phyloP scores from a whole-genome alignment of 352 stramenopile genomes.

The Pythium dissotocum region DNA sequence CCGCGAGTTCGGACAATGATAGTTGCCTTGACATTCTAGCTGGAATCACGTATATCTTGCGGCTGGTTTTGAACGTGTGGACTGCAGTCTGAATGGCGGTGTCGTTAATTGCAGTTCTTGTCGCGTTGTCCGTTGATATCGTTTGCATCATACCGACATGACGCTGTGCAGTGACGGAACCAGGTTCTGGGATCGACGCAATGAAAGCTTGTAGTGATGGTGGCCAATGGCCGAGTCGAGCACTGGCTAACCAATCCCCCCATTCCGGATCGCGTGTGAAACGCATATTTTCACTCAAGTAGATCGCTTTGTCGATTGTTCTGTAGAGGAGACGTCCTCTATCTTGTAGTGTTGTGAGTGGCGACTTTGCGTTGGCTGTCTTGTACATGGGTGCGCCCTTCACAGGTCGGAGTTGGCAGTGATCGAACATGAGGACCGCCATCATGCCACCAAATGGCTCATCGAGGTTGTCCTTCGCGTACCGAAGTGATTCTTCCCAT shows the following conservation, averaged over 20 bases:
- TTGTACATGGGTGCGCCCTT: constrained; percentile 15
- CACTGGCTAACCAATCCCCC: constrained; percentile 19
- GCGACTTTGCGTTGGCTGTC: neutral
- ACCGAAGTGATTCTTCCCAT: constrained; percentile 29
- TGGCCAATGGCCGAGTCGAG: constrained; percentile 14
- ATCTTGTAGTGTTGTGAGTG: constrained; percentile 1
- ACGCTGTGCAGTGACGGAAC: too few relatives aligned
- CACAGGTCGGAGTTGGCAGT: constrained; percentile 6
- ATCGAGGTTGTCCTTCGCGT: constrained; percentile 20
- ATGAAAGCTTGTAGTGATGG: constrained; percentile 8
- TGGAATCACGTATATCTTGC: constrained; percentile 11
- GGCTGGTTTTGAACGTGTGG: constrained; percentile 6
- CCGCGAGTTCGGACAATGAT: neutral
- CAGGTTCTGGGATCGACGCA: neutral
- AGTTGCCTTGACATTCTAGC: neutral
- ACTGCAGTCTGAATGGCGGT: constrained; percentile 11
- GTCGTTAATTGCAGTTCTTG: neutral
- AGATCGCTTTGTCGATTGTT: constrained; percentile 26
- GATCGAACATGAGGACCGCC: constrained; percentile 14
- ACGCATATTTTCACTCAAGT: constrained; percentile 27
- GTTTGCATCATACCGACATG: constrained; percentile 1
- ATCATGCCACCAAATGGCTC: constrained; percentile 11
- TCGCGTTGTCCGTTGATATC: constrained; percentile 12
- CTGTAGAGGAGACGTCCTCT: constrained; percentile 14
- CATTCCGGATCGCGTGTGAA: constrained; percentile 26